phyloP scores from a whole-genome alignment of 2,329 filamentous ascomycete genomes.

The Tolypocladium inflatum region DNA sequence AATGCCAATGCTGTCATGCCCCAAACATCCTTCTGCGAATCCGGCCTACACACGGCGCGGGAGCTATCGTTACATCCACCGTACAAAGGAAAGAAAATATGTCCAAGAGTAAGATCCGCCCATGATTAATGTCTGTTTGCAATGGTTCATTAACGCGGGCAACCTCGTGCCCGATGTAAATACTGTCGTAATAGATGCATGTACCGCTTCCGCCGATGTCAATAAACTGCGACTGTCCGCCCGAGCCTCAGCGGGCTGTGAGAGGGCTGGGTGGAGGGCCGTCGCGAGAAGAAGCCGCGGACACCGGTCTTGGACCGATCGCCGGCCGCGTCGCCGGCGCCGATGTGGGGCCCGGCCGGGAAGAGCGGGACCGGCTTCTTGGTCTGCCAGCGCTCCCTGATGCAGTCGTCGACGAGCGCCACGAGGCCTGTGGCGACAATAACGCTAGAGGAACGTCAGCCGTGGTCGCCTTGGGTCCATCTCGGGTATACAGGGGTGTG shows the following conservation, averaged over 20 bases:
- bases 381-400: constrained; percentile 63
- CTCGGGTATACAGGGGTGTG: constrained; percentile 9
- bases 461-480: constrained; percentile 10
- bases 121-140: neutral
- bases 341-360: neutral
- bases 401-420: constrained; percentile 82
- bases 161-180: neutral
- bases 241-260: constrained; percentile 26
- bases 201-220: neutral
- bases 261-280: constrained; percentile 13
- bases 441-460: constrained; percentile 45
- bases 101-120: neutral
- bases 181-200: neutral
- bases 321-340: constrained; percentile 8
- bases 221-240: constrained; percentile 27
- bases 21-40: neutral
- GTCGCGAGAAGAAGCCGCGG: constrained; percentile 6
- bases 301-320: neutral
- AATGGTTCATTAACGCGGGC: neutral
- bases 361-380: constrained; percentile 8
- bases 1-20: neutral
- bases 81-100: neutral
- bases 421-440: constrained; percentile 86
- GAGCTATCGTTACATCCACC: neutral
- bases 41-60: no score